Base-by-base conservation (phyloP, 805 yeast genomes). In the Metschnikowia lochheadii region DNA sequence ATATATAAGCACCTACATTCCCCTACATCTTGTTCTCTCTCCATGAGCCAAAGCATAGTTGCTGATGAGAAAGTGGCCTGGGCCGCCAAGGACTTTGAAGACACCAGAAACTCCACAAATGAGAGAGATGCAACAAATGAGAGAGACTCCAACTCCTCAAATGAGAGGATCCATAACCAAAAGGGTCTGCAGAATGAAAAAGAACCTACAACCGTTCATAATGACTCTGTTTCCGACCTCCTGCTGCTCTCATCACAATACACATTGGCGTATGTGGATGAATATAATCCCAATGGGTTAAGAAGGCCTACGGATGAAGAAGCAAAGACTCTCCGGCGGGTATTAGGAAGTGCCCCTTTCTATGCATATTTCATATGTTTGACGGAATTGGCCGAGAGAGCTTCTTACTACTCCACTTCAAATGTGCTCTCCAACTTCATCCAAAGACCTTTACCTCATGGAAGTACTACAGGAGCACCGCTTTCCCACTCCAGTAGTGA, bases 341-440 rank as follows among this genome's bases (percentile, higher is more conserved):
- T 72, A 10, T 61, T 73, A 18, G 85, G 83, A 35, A 62, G 69
- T 31, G 78, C 82, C 46, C 78, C 82, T 13, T 68, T 68, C 49
- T 70, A 73, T 31, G 66, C 77, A 36, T 81, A 80, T 66, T 66
- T 81, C 48, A 76, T 83, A 51, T 81, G 66, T 50, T 44, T 53
- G 26, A 45, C 49, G 5, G 83, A 79, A 57, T 75, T 79, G 56
- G 80, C 82, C 17, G 83, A 79, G 63, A 71, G 83, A 66, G 82
- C 79, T 48, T 77, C 82, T 5, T 79, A 78, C 58, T 79, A 76
- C 55, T 79, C 82, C 21, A 69, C 70, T 8, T 58, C 67, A 37
- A 76, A 75, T 56, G 61, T 75, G 42, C 67, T 78, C 49, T 63
- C 77, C 31, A 79, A 79, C 59, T 78, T 78, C 56, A 71, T 78